phyloP scores from a whole-genome alignment of 768 basidiomycete genomes.

The Neoboletus brunneissimus region DNA sequence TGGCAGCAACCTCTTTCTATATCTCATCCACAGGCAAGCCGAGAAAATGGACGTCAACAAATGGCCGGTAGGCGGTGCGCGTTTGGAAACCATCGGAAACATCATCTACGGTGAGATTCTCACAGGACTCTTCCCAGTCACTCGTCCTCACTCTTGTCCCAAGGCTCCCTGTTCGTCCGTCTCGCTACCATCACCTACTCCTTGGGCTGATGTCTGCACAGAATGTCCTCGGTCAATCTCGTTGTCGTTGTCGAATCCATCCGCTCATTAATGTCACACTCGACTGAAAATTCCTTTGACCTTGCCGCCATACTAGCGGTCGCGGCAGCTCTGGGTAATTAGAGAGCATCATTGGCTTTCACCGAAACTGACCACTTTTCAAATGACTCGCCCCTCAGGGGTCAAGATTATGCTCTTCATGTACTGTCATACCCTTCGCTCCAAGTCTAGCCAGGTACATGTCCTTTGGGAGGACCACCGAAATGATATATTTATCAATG shows the following conservation, averaged over 20 bases:
- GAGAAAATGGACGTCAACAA: constrained; percentile 69
- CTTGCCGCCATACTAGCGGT: constrained; percentile 84
- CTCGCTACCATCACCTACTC: neutral
- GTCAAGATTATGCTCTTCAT: constrained; percentile 86
- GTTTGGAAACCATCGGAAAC: constrained; percentile 88
- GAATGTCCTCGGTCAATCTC: constrained; percentile 90
- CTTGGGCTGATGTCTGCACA: constrained; percentile 28
- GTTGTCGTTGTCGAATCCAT: constrained; percentile 88
- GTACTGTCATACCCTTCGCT: constrained; percentile 78
- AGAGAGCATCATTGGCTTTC: neutral
- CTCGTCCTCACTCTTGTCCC: constrained; percentile 1
- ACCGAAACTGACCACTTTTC: neutral
- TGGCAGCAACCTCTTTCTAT: constrained; percentile 79
- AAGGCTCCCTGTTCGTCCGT: constrained; percentile 47
- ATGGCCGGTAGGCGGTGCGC: constrained; percentile 91
- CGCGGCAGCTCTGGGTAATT: constrained; percentile 65
- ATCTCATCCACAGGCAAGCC: constrained; percentile 75
- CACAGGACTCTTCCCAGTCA: neutral
- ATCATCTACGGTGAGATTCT: constrained; percentile 66
- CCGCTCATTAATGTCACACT: constrained; percentile 63
- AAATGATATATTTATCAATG: constrained; percentile 87
- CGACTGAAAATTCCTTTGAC: constrained; percentile 60
- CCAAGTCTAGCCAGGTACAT: constrained; percentile 84
- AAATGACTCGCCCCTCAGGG: constrained; percentile 39
- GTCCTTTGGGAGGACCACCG: constrained; percentile 98